phyloP scores from a whole-genome alignment of 192 early-diverging fungal species.

The Obelidium mucronatum region DNA sequence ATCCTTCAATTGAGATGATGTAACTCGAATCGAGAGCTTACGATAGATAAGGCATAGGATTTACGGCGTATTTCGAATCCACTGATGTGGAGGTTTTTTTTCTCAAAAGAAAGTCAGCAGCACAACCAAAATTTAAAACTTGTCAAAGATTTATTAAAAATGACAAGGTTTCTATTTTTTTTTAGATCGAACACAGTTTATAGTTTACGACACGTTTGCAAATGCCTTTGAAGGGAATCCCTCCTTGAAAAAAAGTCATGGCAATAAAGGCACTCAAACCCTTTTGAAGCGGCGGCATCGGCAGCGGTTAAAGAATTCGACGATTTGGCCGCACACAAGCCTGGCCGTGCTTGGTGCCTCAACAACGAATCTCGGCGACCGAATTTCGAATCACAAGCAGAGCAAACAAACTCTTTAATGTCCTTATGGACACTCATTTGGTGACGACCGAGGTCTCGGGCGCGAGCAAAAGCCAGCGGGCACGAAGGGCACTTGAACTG shows the following conservation, averaged over 20 bases:
- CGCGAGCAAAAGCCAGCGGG: neutral
- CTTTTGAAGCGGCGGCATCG: neutral
- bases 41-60: too few species aligned
- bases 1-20: too few species aligned
- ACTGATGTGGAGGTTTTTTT: too few species aligned
- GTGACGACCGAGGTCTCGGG: neutral
- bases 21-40: too few species aligned
- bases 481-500: neutral
- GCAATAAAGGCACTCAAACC: neutral
- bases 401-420: neutral
- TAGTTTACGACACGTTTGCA: neutral
- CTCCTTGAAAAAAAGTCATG: neutral
- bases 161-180: too few species aligned
- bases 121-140: too few species aligned
- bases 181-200: too few species aligned
- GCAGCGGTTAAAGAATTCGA: too few species aligned
- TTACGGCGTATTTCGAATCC: too few species aligned
- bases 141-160: too few species aligned
- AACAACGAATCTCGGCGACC: neutral
- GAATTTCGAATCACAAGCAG: neutral
- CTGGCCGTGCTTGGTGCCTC: too few species aligned
- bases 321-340: neutral
- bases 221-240: neutral
- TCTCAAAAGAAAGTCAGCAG: too few species aligned
- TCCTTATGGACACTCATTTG: neutral